A percentile compares a stretch with the other conserved stretches of the same genome.
Conservation (phyloP, 2,329 filamentous ascomycete genomes). For the Aspergillus tanneri region DNA sequence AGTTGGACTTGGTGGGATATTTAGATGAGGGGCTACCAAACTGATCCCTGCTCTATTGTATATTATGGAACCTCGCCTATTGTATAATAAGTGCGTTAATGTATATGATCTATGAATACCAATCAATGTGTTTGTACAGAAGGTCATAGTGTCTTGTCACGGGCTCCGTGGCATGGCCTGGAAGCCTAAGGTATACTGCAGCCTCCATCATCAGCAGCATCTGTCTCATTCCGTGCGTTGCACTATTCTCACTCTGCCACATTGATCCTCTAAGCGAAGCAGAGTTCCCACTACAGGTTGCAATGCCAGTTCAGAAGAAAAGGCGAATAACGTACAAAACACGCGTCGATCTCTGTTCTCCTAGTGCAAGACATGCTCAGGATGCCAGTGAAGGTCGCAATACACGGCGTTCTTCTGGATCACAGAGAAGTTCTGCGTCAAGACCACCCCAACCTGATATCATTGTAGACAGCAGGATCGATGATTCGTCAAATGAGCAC, state of each 20-base stretch:
- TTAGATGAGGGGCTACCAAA: neutral
- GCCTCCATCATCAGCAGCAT: too few species aligned
- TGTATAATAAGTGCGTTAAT: neutral
- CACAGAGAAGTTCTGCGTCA: constrained; percentile 7
- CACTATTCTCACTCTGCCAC: neutral
- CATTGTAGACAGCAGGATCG: constrained; percentile 5
- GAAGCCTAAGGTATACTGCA: neutral
- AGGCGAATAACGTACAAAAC: constrained; percentile 7
- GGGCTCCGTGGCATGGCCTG: too few species aligned
- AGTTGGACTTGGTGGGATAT: neutral
- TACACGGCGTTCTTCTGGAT: neutral
- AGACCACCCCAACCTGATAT: constrained; percentile 13
- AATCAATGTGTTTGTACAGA: neutral
- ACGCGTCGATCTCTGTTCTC: constrained; percentile 1
- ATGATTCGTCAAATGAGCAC: constrained; percentile 32
- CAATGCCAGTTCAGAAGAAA: constrained; percentile 9
- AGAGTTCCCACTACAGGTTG: neutral
- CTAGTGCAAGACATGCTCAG: neutral
- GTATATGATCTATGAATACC: neutral
- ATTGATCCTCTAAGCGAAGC: neutral
- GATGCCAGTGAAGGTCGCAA: neutral
- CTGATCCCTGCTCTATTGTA: constrained; percentile 6
- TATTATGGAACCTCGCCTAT: constrained; percentile 1
- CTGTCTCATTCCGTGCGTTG: too few species aligned
- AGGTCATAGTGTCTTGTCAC: neutral